Evolutionary conservation across 306 rosid species (phyloP), one percentile per base, ranked within the genome.

Genomic region (Cotoneaster glaucophyllus): DNA sequence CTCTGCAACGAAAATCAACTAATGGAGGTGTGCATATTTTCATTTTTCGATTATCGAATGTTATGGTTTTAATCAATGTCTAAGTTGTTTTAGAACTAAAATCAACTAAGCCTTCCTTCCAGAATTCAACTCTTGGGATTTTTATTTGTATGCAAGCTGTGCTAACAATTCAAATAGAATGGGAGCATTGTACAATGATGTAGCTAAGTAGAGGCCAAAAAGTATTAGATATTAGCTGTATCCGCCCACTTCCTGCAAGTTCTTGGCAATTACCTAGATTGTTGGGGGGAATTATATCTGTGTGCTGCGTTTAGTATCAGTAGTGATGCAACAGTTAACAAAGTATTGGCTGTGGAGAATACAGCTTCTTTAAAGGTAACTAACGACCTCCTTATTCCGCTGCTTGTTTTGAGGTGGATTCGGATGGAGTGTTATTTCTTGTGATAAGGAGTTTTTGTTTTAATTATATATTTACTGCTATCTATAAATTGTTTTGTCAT

Each of bases 291-390:
- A 21, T 32, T 63, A 45, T 63, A 34, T 32, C 57, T 44, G 65
- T 22, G 39, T 62, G 18, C 21, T 11, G 67, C 13, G 68, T 62
- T 73, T 76, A 68, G 32, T 74, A 43, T 77, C 77, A 84, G 87
- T 83, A 75, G 73, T 74, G 64, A 79, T 79, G 39, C 72, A 3
- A 79, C 79, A 48, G 81, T 70, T 34, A 81, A 73, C 28, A 93
- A 82, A 85, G 80, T 76, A 44, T 50, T 76, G 34, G 75, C 79
- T 45, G 43, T 67, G 22, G 80, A 77, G 70, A 61, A 70, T 71
- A 29, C 73, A 43, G 82, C 39, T 77, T 76, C 71, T 67, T 59
- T 71, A 6, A 90, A 87, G 96, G 98, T 93, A 85, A 68, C 70
- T 6, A 15, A 45, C 56, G 28, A 77, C 48, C n/a, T 72, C 50